A percentile compares a stretch with the other conserved stretches of the same genome.
phyloP scores from a whole-genome alignment of 2,329 filamentous ascomycete species.

The Coleophoma crateriformis region DNA sequence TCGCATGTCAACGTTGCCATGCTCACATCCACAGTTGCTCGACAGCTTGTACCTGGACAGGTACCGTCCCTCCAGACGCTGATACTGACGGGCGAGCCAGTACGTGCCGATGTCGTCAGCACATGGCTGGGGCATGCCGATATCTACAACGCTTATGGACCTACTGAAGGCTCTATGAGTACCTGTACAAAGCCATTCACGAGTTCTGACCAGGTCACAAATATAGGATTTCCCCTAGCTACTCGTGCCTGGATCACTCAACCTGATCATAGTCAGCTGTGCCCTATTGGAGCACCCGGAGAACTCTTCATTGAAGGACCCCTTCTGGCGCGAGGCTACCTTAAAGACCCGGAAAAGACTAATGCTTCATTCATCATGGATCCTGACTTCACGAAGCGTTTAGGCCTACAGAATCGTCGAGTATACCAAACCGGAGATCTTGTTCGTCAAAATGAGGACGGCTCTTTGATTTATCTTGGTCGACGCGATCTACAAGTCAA shows the following conservation, averaged over 20 bases:
- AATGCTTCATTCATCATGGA: slow-evolving; percentile 49
- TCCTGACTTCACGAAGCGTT: slow-evolving; percentile 54
- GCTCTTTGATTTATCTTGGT: slow-evolving; percentile 54
- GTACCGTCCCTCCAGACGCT: slow-evolving; percentile 29
- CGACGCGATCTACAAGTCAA: slow-evolving; percentile 60
- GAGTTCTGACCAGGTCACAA: background rate
- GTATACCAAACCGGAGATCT: slow-evolving; percentile 50
- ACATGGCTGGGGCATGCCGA: slow-evolving; percentile 2
- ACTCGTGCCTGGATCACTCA: slow-evolving; percentile 2
- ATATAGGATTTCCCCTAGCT: slow-evolving; percentile 1
- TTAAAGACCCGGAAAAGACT: slow-evolving; percentile 52
- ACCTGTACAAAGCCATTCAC: background rate
- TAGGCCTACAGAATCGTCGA: slow-evolving; percentile 1
- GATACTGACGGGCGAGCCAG: slow-evolving; percentile 22
- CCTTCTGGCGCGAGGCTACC: slow-evolving; percentile 50
- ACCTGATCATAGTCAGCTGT: background rate
- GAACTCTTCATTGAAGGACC: slow-evolving; percentile 7
- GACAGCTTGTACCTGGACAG: slow-evolving; percentile 5
- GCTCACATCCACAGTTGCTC: slow-evolving; percentile 4
- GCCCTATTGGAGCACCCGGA: slow-evolving; percentile 3
- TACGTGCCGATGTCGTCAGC: slow-evolving; percentile 31
- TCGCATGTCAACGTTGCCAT: background rate
- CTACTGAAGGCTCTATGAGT: background rate
- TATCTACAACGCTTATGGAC: slow-evolving; percentile 36
- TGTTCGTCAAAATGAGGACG: slow-evolving; percentile 46